Evolutionary conservation across 495 filamentous ascomycete genomes (phyloP).

Genomic region (Echria macrotheca): DNA sequence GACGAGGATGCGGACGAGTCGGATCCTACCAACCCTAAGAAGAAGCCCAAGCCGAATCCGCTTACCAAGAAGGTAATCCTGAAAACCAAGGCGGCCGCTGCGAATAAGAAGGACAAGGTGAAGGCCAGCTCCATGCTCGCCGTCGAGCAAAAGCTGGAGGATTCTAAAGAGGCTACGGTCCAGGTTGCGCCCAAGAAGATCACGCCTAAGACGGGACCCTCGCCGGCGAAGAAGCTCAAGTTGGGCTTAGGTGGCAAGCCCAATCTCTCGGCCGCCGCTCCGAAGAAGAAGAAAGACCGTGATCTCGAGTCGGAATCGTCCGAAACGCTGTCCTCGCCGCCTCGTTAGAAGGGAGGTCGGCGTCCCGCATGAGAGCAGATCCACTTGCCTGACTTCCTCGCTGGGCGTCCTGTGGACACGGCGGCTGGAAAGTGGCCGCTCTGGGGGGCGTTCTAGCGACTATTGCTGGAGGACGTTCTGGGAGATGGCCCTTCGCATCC

Average conservation of each 20-base stretch:
- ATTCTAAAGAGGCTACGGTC: conserved; percentile 33
- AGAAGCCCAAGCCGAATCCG: conserved; percentile 38
- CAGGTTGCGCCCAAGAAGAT: conserved; percentile 42
- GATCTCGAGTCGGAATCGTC: conserved; percentile 48
- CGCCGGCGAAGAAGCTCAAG: conserved; percentile 46
- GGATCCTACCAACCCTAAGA: conserved; percentile 45
- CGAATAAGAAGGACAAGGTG: conserved; percentile 43
- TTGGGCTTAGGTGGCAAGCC: conserved; percentile 31
- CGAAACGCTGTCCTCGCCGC: conserved; percentile 46
- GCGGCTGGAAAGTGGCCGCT: too few relatives aligned
- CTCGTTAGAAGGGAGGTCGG: conserved; percentile 14
- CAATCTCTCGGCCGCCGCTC: conserved; percentile 31
- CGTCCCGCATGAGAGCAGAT: too few relatives aligned
- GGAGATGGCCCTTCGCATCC: too few relatives aligned
- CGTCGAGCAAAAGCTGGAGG: conserved; percentile 36
- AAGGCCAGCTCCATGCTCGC: conserved; percentile 35
- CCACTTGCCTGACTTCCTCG: too few relatives aligned
- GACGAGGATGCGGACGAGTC: conserved; percentile 48
- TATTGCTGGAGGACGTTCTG: too few relatives aligned
- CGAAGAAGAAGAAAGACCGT: conserved; percentile 35
- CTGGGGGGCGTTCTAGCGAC: too few relatives aligned
- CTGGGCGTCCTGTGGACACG: too few relatives aligned
- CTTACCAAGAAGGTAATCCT: conserved; percentile 44
- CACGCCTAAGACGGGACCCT: conserved; percentile 21
- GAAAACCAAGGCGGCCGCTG: conserved; percentile 32